Evolutionary conservation across 495 filamentous ascomycete genomes (phyloP).

Genomic region (Clohesyomyces aquaticus): DNA sequence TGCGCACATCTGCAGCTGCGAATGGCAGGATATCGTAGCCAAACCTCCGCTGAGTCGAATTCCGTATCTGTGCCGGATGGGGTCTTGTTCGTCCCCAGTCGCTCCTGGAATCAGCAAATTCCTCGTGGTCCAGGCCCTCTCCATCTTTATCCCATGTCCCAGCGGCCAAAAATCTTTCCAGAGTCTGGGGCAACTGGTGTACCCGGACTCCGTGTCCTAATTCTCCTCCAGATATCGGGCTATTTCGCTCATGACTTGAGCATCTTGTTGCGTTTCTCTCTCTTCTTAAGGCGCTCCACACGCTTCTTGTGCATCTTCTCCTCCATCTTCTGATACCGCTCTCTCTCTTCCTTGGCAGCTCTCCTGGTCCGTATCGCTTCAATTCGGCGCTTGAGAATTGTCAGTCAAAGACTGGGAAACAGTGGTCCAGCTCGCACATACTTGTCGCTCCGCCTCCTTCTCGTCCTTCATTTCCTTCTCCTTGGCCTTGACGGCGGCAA

Average conservation of each 20-base stretch:
- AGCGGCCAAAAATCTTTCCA: too few relatives aligned
- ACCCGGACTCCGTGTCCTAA: too few relatives aligned
- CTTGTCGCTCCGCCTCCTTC: conserved; percentile 85
- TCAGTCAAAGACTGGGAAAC: too few relatives aligned
- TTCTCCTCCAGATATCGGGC: not conserved
- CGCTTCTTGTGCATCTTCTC: conserved; percentile 97
- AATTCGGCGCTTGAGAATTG: conserved; percentile 78
- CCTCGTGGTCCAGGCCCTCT: too few relatives aligned
- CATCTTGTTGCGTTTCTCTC: conserved; percentile 97
- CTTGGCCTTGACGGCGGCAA: conserved; percentile 77
- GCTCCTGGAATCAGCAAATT: too few relatives aligned
- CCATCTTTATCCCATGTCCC: too few relatives aligned
- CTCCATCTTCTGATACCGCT: conserved; percentile 89
- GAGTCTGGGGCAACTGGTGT: too few relatives aligned
- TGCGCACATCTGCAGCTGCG: too few relatives aligned
- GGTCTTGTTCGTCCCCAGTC: too few relatives aligned
- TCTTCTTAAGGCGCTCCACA: conserved; percentile 86
- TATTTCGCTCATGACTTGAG: conserved; percentile 74
- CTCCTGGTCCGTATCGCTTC: conserved; percentile 80
- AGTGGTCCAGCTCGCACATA: conserved; percentile 46
- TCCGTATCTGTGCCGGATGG: too few relatives aligned
- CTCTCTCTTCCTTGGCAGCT: conserved; percentile 88
- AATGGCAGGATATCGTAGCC: too few relatives aligned
- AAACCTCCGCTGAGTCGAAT: too few relatives aligned
- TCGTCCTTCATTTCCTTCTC: conserved; percentile 96